Evolutionary conservation across 148 eudicot species (phyloP).

Genomic region (Rheum nobile): DNA sequence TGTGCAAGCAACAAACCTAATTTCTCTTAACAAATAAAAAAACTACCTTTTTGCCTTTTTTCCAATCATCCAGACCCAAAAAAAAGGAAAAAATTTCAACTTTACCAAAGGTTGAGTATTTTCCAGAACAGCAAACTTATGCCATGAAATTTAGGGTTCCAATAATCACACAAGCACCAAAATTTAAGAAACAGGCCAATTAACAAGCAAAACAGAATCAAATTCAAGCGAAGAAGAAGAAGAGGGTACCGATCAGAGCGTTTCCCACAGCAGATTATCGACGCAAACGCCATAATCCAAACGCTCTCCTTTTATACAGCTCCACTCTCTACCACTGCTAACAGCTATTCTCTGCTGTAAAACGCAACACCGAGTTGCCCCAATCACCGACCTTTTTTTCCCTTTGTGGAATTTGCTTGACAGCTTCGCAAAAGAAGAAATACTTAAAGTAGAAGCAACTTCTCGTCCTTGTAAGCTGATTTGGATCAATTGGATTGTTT

Average conservation of each 20-base stretch:
- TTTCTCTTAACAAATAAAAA: not conserved
- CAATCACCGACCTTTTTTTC: not conserved
- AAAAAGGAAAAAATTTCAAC: not conserved
- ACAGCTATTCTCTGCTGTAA: not conserved
- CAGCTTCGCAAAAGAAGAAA: not conserved
- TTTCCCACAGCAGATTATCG: slow-evolving; percentile 30
- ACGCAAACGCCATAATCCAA: slow-evolving; percentile 27
- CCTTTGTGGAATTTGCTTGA: not conserved
- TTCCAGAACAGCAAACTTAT: not conserved
- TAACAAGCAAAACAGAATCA: not conserved
- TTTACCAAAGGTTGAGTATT: not conserved
- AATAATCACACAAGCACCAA: not conserved
- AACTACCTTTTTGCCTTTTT: too few relatives aligned
- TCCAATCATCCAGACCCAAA: not conserved
- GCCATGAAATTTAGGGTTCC: not conserved
- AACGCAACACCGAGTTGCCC: not conserved
- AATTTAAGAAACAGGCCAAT: not conserved
- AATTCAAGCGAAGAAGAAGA: not conserved
- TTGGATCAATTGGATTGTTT: not conserved
- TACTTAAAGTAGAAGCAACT: not conserved
- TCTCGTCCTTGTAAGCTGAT: not conserved
- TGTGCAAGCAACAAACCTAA: not conserved
- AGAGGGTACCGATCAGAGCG: slow-evolving; percentile 38
- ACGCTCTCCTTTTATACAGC: not conserved
- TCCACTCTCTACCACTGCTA: not conserved